These are phyloP conservation scores for Paxillus ammoniavirescens DNA, from an alignment of 768 basidiomycete genomes.

Conservation along the genomic window DNA sequence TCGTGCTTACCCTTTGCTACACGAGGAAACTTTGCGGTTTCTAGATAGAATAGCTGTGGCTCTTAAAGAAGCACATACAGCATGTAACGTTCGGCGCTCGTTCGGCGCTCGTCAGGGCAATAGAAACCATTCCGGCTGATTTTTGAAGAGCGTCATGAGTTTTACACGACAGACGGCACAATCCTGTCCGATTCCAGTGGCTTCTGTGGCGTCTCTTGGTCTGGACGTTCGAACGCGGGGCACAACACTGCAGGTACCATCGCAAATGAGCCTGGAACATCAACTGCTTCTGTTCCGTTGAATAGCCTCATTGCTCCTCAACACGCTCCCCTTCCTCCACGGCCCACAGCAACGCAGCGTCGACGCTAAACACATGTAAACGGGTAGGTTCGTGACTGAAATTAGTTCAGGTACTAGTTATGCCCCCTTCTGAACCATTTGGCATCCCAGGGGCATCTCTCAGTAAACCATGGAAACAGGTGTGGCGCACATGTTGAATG, in stretches of 20 bases:
- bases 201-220: background rate
- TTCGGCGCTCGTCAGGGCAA: background rate
- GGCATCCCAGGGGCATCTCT: background rate
- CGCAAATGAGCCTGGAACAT: background rate
- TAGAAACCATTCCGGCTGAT: background rate
- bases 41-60: background rate
- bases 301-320: background rate
- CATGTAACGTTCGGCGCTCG: background rate
- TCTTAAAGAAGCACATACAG: background rate
- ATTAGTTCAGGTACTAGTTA: background rate
- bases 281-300: background rate
- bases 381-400: background rate
- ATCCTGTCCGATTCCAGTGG: background rate
- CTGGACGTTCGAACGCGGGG: background rate
- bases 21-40: background rate
- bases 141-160: background rate
- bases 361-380: background rate
- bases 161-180: background rate
- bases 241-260: background rate
- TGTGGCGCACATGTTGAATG: background rate
- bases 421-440: background rate
- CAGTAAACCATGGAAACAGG: background rate
- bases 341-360: slow-evolving; percentile 9
- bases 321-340: background rate
- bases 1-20: background rate